Conservation (phyloP, 441 rosid species). For the Macaranga tanarius region DNA sequence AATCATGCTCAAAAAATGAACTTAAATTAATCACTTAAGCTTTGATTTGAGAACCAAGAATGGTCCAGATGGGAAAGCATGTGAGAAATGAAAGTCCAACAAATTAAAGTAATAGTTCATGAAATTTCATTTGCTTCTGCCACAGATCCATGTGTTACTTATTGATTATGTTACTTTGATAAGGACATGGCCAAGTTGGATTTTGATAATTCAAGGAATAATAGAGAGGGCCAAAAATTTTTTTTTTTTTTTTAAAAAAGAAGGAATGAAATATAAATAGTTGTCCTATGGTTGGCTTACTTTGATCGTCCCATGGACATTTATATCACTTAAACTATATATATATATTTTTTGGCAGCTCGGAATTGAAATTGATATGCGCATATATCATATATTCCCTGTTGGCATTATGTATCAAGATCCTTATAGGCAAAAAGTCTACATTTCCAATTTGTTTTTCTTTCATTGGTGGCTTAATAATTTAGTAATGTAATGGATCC, state of each 20-base stretch:
- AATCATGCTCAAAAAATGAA: too few relatives aligned
- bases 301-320: constrained; percentile 31
- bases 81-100: constrained; percentile 26
- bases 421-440: constrained; percentile 21
- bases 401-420: constrained; percentile 24
- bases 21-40: constrained; percentile 24
- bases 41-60: constrained; percentile 28
- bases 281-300: constrained; percentile 25
- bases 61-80: constrained; percentile 36
- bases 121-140: constrained; percentile 17
- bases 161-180: constrained; percentile 21
- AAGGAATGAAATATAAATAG: neutral
- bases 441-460: constrained; percentile 21
- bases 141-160: constrained; percentile 20
- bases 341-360: neutral
- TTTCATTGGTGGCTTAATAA: constrained; percentile 32
- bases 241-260: too few relatives aligned
- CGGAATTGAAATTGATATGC: constrained; percentile 5
- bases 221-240: neutral
- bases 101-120: constrained; percentile 12
- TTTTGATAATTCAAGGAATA: constrained; percentile 23
- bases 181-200: constrained; percentile 26
- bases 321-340: constrained; percentile 7
- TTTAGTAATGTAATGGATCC: constrained; percentile 23
- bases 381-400: neutral